Percentiles rank a stretch among this genome's conserved stretches.
These are phyloP conservation scores for Dendrobium officinale DNA, from an alignment of 106 monocot genomes.

Conservation along the genomic window DNA sequence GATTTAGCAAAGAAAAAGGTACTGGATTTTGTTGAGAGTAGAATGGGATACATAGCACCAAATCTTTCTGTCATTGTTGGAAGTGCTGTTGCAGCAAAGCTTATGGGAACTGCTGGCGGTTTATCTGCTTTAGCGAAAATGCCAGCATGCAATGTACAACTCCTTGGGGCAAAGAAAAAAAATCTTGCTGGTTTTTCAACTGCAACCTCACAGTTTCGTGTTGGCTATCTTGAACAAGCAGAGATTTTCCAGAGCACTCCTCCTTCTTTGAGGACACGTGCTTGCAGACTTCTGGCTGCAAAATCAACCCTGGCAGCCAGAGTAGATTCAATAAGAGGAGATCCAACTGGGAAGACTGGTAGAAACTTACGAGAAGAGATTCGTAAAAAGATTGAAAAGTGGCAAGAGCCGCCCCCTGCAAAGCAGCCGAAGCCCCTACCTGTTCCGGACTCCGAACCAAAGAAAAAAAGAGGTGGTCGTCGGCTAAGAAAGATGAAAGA, in stretches of 20 bases:
- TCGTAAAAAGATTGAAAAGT: slow-evolving; percentile 90
- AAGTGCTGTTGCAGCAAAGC: slow-evolving; percentile 85
- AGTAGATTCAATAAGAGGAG: slow-evolving; percentile 77
- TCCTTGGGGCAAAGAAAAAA: slow-evolving; percentile 88
- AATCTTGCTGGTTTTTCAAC: slow-evolving; percentile 94
- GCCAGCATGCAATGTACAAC: slow-evolving; percentile 96
- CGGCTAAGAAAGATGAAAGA: slow-evolving; percentile 84
- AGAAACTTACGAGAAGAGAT: slow-evolving; percentile 72
- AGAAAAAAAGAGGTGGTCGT: slow-evolving; percentile 97
- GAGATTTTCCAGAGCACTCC: slow-evolving; percentile 86
- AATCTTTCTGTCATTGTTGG: slow-evolving; percentile 95
- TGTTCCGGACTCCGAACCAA: slow-evolving; percentile 91
- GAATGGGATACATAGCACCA: slow-evolving; percentile 95
- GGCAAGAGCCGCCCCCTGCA: slow-evolving; percentile 98
- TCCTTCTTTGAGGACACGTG: slow-evolving; percentile 68
- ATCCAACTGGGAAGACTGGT: slow-evolving; percentile 79
- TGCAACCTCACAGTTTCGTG: slow-evolving; percentile 75
- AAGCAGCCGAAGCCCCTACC: slow-evolving; percentile 97
- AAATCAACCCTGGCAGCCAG: slow-evolving; percentile 91
- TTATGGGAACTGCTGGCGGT: slow-evolving; percentile 98
- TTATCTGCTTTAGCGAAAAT: slow-evolving; percentile 85
- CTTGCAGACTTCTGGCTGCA: slow-evolving; percentile 70
- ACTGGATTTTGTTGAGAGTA: slow-evolving; percentile 91
- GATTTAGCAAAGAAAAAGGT: slow-evolving; percentile 90
- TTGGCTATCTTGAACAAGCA: slow-evolving; percentile 88